Evolutionary conservation across 2,329 filamentous ascomycete species (phyloP).

Genomic region (Claviceps cyperi): DNA sequence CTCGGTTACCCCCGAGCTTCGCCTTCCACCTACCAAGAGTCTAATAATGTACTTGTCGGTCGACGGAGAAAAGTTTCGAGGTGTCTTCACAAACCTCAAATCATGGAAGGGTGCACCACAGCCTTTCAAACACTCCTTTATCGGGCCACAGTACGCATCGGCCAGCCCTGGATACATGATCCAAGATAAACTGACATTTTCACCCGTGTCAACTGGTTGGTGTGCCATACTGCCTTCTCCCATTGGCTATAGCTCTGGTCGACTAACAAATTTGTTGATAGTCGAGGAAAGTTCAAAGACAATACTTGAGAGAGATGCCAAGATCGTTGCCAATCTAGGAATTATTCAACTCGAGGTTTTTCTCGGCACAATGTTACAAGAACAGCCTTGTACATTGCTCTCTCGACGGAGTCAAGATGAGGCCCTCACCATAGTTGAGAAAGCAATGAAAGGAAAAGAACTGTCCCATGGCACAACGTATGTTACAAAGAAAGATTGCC

Average conservation of each 20-base stretch:
- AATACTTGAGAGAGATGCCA: not conserved
- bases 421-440: constrained; percentile 8
- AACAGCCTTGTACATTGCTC: rapidly evolving
- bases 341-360: constrained; percentile 6
- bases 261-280: not conserved
- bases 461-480: constrained; percentile 13
- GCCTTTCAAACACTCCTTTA: not conserved
- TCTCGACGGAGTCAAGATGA: not conserved
- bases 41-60: not conserved
- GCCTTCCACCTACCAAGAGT: rapidly evolving
- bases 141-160: not conserved
- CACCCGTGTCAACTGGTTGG: not conserved
- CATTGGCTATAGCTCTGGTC: not conserved
- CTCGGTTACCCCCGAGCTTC: not conserved
- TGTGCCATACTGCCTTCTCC: not conserved
- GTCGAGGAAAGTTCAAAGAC: constrained; percentile 5
- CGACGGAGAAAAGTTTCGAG: constrained; percentile 4
- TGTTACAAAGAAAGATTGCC: not conserved
- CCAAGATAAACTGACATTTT: not conserved
- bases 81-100: not conserved
- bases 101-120: not conserved
- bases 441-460: constrained; percentile 14
- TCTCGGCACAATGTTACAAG: rapidly evolving
- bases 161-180: not conserved
- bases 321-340: constrained; percentile 7